Evolutionary conservation across 2,329 filamentous ascomycete species (phyloP).

Genomic region (Fusarium sp.): DNA sequence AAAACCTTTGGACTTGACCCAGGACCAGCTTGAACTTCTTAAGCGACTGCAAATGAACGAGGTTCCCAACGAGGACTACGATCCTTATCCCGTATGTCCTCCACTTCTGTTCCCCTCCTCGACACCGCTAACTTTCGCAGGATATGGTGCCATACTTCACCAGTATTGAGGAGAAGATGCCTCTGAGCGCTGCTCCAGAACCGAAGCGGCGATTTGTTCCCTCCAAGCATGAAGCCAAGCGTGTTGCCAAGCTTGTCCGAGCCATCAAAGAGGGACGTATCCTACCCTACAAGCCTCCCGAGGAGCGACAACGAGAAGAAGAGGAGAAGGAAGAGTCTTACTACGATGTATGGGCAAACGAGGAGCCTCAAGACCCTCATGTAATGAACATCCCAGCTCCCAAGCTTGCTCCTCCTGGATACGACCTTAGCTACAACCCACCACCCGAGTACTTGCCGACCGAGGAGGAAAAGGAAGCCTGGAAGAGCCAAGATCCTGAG

Average conservation of each 20-base stretch:
- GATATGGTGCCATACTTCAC: slow-evolving; percentile 96
- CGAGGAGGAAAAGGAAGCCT: slow-evolving; percentile 81
- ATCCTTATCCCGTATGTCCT: slow-evolving; percentile 81
- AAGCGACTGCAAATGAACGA: slow-evolving; percentile 90
- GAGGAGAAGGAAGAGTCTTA: slow-evolving; percentile 75
- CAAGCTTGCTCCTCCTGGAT: slow-evolving; percentile 90
- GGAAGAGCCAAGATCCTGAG: slow-evolving; percentile 88
- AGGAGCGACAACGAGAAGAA: slow-evolving; percentile 73
- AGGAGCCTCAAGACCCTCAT: slow-evolving; percentile 82
- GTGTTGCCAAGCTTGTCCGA: slow-evolving; percentile 95
- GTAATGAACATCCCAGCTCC: slow-evolving; percentile 95
- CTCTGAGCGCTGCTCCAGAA: slow-evolving; percentile 91
- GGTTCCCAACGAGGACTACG: slow-evolving; percentile 85
- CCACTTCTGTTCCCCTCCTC: not conserved
- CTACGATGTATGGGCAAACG: slow-evolving; percentile 96
- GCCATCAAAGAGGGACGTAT: slow-evolving; percentile 96
- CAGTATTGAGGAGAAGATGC: slow-evolving; percentile 90
- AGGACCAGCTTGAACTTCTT: slow-evolving; percentile 88
- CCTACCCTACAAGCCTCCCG: slow-evolving; percentile 83
- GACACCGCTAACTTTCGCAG: slow-evolving; percentile 46
- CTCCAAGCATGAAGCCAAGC: slow-evolving; percentile 95
- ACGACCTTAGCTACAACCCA: slow-evolving; percentile 96
- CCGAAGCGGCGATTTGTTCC: slow-evolving; percentile 95
- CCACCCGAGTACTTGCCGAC: slow-evolving; percentile 93
- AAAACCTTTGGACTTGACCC: slow-evolving; percentile 86